Conservation (phyloP, 108 stramenopile genomes). For the Cyclotella kingstonii region DNA sequence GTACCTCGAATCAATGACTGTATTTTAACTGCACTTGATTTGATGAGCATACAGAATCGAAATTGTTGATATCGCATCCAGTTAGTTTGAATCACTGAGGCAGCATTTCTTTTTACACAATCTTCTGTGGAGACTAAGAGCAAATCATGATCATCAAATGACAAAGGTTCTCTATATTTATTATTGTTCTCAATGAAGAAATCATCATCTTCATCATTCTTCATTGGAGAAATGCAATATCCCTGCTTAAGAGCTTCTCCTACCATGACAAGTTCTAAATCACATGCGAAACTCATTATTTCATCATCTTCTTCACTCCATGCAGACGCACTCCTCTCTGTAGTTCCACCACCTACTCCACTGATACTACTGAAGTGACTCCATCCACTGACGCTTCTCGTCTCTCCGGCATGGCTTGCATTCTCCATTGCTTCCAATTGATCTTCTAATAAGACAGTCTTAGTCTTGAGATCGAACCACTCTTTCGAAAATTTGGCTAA, state of each 20-base stretch:
- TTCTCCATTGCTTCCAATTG: constrained; percentile 1
- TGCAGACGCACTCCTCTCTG: background rate
- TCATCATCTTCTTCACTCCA: constrained; percentile 7
- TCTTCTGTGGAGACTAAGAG: no score
- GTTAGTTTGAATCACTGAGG: constrained; percentile 4
- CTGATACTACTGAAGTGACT: constrained; percentile 8
- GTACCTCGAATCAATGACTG: background rate
- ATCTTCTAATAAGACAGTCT: constrained; percentile 1
- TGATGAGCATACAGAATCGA: background rate
- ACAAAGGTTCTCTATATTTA: background rate
- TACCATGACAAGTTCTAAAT: constrained; percentile 7
- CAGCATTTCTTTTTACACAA: no score
- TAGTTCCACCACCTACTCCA: background rate
- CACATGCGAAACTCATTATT: constrained; percentile 8
- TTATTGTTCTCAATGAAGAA: no score
- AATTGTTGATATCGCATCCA: background rate
- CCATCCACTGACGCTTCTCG: background rate
- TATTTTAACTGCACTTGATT: background rate
- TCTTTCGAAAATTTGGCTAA: constrained; percentile 1
- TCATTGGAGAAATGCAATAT: background rate
- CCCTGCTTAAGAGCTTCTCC: constrained; percentile 15
- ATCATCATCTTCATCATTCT: background rate
- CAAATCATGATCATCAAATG: background rate
- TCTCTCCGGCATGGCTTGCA: background rate
- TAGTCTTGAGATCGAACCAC: constrained; percentile 11